Evolutionary conservation across 352 stramenopile species (phyloP), one percentile per base, ranked within the genome.

Genomic region (Aphanomyces euteiches): DNA sequence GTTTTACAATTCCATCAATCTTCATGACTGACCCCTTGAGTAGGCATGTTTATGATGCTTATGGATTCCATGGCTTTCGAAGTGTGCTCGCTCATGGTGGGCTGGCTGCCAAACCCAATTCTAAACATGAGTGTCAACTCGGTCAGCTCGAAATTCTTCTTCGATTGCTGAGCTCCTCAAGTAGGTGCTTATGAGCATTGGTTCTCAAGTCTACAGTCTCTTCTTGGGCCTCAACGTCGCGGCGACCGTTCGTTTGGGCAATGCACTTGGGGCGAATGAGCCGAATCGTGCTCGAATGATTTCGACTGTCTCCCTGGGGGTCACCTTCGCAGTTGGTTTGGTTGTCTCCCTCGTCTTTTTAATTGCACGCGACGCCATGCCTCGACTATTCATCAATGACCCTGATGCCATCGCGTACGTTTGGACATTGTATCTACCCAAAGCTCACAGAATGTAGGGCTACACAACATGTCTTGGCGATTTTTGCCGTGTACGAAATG

Each of bases 11-110:
- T 12, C 17, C 10, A 15, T 50, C 10, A 50, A 12, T n/a, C 17
- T 50, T 50, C 10, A 50, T 50, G 43, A 2, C 43, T 12, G 10
- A 50, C 17, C 28, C 28, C 28, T 28, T 28, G 28, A 28, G 28
- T 50, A 50, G 43, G 80, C 38, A 85, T 88, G 83, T 78, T 83
- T 58, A 90, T 91, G 80, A 82, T 93, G 75, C 63, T 90, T 50
- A 67, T 92, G 5, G 86, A 93, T 72, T 92, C 81, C 83, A 82
- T 78, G 68, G 82, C 86, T 47, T 93, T 90, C 48, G 86, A 93
- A 72, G 89, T 92, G 74, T 87, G 92, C 82, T 78, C 86, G n/a
- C 74, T 77, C 6, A 79, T 90, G 34, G 84, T 83, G 1, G 86
- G 86, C 0, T 76, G 78, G 66, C 70, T 93, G 21, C 80, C 83